Evolutionary conservation across 768 basidiomycete genomes (phyloP), one percentile per base, ranked within the genome.

Genomic region (Boletus vermiculosoides): DNA sequence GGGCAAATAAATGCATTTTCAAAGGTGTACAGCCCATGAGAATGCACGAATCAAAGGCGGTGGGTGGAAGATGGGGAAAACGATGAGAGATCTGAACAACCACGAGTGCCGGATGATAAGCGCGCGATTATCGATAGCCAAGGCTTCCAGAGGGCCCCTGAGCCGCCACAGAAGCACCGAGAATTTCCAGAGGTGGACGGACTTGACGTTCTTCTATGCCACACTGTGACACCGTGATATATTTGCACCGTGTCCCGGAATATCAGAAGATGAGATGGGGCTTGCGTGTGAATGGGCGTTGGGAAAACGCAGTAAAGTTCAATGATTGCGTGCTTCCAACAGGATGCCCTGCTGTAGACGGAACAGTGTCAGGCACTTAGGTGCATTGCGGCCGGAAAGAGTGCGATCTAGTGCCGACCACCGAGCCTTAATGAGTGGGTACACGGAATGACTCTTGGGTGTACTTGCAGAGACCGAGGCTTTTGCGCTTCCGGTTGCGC

Each of bases 101-200:
- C 11, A 30, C 56, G 52, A 37, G 53, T 34, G 30, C 50, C 22
- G 31, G 52, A 41, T 55, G 69, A 65, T 67, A 67, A 57, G 63
- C 58, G 57, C 56, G 25, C 42, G 53, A 66, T 64, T 59, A 66
- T 73, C 64, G 57, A 67, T 65, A 47, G 42, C 57, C 60, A 59
- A 45, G 52, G 52, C 60, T 59, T 69, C 64, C 45, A 59, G 45
- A 47, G 36, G 46, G 31, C 57, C 61, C 57, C 58, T 59, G 57
- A 58, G 60, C 51, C 58, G 64, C 64, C 60, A 71, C 60, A 71
- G 69, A 69, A 71, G 58, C 59, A 53, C 48, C 44, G 58, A 49
- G 60, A 63, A 54, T 54, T 66, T 56, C 55, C 53, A 59, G 66
- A 68, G 63, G 48, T 59, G 46, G 55, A 58, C 55, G 37, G 58